A percentile compares a stretch with the other conserved stretches of the same genome.
phyloP scores from a whole-genome alignment of 306 rosid genomes.

The Cucumis cinereus region DNA sequence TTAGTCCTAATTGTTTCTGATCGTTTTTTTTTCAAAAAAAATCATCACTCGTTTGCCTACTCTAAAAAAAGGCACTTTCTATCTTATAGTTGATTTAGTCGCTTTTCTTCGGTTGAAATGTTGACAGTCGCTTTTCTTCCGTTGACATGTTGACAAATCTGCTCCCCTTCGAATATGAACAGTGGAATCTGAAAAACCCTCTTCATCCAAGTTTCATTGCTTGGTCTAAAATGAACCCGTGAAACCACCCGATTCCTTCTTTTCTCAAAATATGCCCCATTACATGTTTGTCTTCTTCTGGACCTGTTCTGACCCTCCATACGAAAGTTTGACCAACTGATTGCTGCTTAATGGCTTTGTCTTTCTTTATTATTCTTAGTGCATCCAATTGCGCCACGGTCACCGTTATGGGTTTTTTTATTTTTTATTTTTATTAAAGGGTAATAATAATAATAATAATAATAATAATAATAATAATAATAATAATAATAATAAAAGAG shows the following conservation, averaged over 20 bases:
- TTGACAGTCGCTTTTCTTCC: not conserved
- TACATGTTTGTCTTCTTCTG: slow-evolving; percentile 1
- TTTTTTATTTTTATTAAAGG: not conserved
- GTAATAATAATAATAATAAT: no score
- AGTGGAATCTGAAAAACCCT: not conserved
- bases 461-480: no score
- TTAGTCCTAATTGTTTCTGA: not conserved
- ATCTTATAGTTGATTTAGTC: not conserved
- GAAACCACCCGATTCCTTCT: slow-evolving; percentile 16
- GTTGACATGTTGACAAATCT: not conserved
- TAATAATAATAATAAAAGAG: not conserved
- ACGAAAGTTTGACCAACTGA: not conserved
- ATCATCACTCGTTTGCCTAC: not conserved
- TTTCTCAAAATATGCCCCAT: slow-evolving; percentile 11
- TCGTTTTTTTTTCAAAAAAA: not conserved
- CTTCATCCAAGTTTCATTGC: slow-evolving; percentile 5
- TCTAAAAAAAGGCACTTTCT: not conserved
- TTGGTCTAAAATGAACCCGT: slow-evolving; percentile 44
- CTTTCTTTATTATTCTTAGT: slow-evolving; percentile 7
- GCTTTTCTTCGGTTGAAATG: not conserved
- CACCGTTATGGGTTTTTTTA: not conserved
- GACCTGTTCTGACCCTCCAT: not conserved
- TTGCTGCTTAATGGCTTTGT: not conserved
- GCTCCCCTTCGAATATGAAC: not conserved
- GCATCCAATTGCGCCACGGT: not conserved